phyloP scores from a whole-genome alignment of 208 protist species.

The Borovskyia barvae region DNA sequence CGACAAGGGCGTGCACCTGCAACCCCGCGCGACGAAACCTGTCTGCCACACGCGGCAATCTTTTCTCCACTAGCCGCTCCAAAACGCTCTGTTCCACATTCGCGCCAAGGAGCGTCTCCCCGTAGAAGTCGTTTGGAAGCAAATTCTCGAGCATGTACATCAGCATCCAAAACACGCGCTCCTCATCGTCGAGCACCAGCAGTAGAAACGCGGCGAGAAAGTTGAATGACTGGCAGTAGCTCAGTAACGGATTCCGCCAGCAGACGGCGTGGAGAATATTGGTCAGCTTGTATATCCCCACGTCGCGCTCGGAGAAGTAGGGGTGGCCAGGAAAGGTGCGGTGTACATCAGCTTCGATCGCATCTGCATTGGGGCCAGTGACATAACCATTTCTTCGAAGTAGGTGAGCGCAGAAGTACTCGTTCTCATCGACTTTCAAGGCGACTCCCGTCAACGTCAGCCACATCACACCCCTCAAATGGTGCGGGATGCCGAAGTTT shows the following conservation, averaged over 20 bases:
- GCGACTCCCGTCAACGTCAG: slow-evolving; percentile 66
- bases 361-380: slow-evolving; percentile 29
- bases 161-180: slow-evolving; percentile 62
- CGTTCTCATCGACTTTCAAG: slow-evolving; percentile 70
- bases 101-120: slow-evolving; percentile 50
- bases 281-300: slow-evolving; percentile 51
- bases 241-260: slow-evolving; percentile 74
- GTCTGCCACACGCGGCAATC: slow-evolving; percentile 44
- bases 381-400: slow-evolving; percentile 54
- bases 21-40: slow-evolving; percentile 31
- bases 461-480: slow-evolving; percentile 65
- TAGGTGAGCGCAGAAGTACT: slow-evolving; percentile 60
- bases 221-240: slow-evolving; percentile 85
- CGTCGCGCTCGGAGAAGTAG: slow-evolving; percentile 59
- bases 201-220: slow-evolving; percentile 61
- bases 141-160: slow-evolving; percentile 55
- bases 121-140: slow-evolving; percentile 76
- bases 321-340: slow-evolving; percentile 72
- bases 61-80: slow-evolving; percentile 26
- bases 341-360: slow-evolving; percentile 59
- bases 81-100: slow-evolving; percentile 71
- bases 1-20: slow-evolving; percentile 51
- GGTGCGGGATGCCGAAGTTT: slow-evolving; percentile 38
- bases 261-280: slow-evolving; percentile 76
- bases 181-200: slow-evolving; percentile 68